phyloP scores from a whole-genome alignment of 2,329 filamentous ascomycete genomes.

The Aspergillus ustus region DNA sequence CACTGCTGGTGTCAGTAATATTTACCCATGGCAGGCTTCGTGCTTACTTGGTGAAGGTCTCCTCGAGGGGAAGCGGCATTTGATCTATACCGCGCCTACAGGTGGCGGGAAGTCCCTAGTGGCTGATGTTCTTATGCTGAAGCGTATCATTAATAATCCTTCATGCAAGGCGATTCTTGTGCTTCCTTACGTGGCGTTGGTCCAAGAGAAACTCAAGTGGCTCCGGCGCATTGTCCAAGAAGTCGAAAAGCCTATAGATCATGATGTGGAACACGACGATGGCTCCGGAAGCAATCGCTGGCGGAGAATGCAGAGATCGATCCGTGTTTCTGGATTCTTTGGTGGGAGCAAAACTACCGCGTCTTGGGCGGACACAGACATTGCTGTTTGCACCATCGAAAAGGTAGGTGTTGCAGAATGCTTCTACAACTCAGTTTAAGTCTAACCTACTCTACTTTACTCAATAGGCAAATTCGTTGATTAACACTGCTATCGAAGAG shows the following conservation, averaged over 20 bases:
- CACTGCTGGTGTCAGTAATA: conserved; percentile 69
- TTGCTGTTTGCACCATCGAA: conserved; percentile 79
- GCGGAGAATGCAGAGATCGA: conserved; percentile 60
- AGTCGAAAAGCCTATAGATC: conserved; percentile 51
- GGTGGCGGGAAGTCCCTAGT: conserved; percentile 79
- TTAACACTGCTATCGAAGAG: conserved; percentile 75
- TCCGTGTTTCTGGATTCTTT: conserved; percentile 74
- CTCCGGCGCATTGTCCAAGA: conserved; percentile 68
- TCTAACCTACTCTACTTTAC: conserved; percentile 13
- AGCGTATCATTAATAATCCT: conserved; percentile 67
- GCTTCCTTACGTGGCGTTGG: conserved; percentile 76
- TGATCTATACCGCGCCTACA: conserved; percentile 80
- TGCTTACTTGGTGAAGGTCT: conserved; percentile 72
- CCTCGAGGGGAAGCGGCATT: conserved; percentile 66
- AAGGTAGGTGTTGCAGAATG: conserved; percentile 57
- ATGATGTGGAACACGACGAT: conserved; percentile 34
- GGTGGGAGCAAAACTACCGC: conserved; percentile 71
- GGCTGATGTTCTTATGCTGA: conserved; percentile 73
- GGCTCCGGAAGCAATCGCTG: conserved; percentile 47
- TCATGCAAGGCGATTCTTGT: conserved; percentile 72
- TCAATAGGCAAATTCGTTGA: conserved; percentile 70
- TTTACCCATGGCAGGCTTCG: conserved; percentile 80
- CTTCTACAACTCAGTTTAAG: neutral
- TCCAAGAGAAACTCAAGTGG: conserved; percentile 80
- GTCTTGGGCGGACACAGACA: conserved; percentile 75